phyloP scores from a whole-genome alignment of 805 yeast species.

The Kazachstania bromeliacearum region DNA sequence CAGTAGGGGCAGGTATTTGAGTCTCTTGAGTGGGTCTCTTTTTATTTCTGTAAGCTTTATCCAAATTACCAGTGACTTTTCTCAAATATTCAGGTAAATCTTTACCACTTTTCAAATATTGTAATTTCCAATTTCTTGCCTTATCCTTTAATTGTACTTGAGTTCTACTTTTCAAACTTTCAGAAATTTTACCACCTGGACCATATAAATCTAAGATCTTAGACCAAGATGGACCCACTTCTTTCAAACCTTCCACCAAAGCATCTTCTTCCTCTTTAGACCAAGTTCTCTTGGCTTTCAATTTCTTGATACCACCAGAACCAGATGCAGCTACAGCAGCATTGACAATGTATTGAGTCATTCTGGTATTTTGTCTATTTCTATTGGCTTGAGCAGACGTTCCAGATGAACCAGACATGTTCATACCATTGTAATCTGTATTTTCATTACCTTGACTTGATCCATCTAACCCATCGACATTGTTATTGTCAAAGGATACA shows the following conservation, averaged over 20 bases:
- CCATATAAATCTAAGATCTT: slow-evolving; percentile 86
- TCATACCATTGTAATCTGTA: background rate
- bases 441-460: background rate
- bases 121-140: slow-evolving; percentile 92
- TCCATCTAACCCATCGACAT: background rate
- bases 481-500: background rate
- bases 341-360: slow-evolving; percentile 13
- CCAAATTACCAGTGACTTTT: slow-evolving; percentile 82
- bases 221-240: slow-evolving; percentile 89
- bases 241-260: slow-evolving; percentile 64
- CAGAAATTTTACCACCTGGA: slow-evolving; percentile 82
- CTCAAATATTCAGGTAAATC: slow-evolving; percentile 72
- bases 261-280: slow-evolving; percentile 82
- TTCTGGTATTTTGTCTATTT: slow-evolving; percentile 1
- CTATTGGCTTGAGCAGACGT: background rate
- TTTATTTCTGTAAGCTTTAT: slow-evolving; percentile 39
- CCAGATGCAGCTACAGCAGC: slow-evolving; percentile 21
- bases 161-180: slow-evolving; percentile 74
- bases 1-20: background rate
- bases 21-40: slow-evolving; percentile 14
- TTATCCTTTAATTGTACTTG: slow-evolving; percentile 93
- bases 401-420: background rate
- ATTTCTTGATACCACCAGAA: slow-evolving; percentile 16
- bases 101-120: slow-evolving; percentile 62
- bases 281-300: slow-evolving; percentile 44